Conservation (phyloP, 441 rosid genomes). For the Capsella rubella region DNA sequence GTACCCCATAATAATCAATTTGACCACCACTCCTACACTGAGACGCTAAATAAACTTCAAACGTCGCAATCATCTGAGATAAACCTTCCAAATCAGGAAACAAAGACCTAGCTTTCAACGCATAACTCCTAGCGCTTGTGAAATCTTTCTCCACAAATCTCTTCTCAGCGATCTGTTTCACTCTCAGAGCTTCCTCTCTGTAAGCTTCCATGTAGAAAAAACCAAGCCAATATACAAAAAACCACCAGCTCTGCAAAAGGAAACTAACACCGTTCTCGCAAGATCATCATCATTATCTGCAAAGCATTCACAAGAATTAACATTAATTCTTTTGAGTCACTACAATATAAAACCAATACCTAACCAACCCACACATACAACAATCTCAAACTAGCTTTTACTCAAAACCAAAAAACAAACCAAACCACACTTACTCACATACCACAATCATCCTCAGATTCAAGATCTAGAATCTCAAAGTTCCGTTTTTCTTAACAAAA, state of each 20-base stretch:
- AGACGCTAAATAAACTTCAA: conserved; percentile 85
- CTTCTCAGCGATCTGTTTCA: conserved; percentile 85
- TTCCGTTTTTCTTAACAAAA: not conserved
- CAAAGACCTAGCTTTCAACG: conserved; percentile 77
- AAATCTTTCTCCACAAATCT: conserved; percentile 85
- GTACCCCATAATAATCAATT: conserved; percentile 80
- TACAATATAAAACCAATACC: conserved; percentile 11
- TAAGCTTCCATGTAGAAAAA: conserved; percentile 69
- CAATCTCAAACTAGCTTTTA: conserved; percentile 23
- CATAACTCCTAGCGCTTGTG: conserved; percentile 75
- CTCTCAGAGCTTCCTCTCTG: conserved; percentile 82
- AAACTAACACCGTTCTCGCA: conserved; percentile 47
- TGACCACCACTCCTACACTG: conserved; percentile 68
- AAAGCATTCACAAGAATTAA: conserved; percentile 36
- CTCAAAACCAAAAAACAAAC: conserved; percentile 7
- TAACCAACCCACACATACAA: conserved; percentile 25
- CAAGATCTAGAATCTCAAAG: conserved; percentile 32
- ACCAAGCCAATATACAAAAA: conserved; percentile 30
- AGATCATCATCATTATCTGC: conserved; percentile 56
- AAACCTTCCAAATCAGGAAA: conserved; percentile 90
- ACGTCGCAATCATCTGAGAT: conserved; percentile 91
- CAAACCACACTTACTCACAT: conserved; percentile 12
- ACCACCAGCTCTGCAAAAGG: conserved; percentile 39
- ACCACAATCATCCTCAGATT: conserved; percentile 6
- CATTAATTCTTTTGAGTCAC: conserved; percentile 11